Conservation (phyloP, 192 early-diverging fungal species). For the Borealophlyctis nickersoniae region DNA sequence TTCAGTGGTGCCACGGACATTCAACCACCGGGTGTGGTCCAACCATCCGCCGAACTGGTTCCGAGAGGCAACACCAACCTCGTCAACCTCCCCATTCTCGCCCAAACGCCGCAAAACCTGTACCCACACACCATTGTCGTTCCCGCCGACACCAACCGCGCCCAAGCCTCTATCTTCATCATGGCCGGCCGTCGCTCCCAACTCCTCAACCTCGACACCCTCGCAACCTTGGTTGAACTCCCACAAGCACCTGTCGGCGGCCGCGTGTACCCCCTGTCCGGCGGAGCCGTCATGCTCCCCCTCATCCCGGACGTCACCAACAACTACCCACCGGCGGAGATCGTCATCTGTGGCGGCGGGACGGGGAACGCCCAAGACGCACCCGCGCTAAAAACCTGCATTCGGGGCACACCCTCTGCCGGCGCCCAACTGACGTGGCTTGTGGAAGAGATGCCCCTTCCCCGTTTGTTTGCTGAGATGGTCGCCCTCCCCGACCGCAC, state of each 20-base stretch:
- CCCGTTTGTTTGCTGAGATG: slow-evolving; percentile 22
- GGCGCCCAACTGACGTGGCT: slow-evolving; percentile 20
- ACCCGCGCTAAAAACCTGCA: slow-evolving; percentile 12
- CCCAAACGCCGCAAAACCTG: slow-evolving; percentile 14
- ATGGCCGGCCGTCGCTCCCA: slow-evolving; percentile 2
- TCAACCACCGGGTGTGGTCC: neutral
- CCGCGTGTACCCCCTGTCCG: slow-evolving; percentile 57
- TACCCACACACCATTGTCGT: slow-evolving; percentile 23
- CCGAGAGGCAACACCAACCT: slow-evolving; percentile 11
- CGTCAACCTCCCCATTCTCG: slow-evolving; percentile 1
- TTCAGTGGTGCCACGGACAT: slow-evolving; percentile 48
- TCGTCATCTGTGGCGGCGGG: slow-evolving; percentile 60
- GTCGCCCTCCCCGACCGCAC: slow-evolving; percentile 48
- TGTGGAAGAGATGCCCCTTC: slow-evolving; percentile 27
- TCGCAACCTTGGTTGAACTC: slow-evolving; percentile 39
- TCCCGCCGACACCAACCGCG: slow-evolving; percentile 7
- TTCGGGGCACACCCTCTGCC: slow-evolving; percentile 12
- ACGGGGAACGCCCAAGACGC: slow-evolving; percentile 7
- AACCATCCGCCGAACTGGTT: slow-evolving; percentile 7
- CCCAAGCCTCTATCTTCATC: neutral
- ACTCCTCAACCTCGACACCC: slow-evolving; percentile 14
- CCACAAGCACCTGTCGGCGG: slow-evolving; percentile 45
- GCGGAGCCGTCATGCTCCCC: slow-evolving; percentile 52
- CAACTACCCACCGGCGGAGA: slow-evolving; percentile 46
- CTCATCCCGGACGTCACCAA: slow-evolving; percentile 43